These are phyloP conservation scores for Trichophyton mentagrophytes DNA, from an alignment of 2,329 filamentous ascomycete species.

Conservation along the genomic window DNA sequence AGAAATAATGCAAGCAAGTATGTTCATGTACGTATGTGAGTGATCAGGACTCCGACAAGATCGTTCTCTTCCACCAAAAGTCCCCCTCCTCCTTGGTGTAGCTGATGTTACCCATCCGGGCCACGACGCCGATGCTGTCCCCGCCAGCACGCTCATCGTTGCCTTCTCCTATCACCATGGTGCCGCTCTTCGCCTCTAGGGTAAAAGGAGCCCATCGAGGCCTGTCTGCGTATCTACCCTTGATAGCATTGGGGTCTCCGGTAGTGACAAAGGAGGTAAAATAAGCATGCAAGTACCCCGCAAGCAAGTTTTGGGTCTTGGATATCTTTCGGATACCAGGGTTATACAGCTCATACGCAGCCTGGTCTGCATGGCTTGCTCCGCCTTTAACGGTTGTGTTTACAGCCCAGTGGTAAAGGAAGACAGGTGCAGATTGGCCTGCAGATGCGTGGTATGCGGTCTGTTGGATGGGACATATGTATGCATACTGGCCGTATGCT, in stretches of 20 bases:
- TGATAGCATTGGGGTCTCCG: constrained; percentile 34
- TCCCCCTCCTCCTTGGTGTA: constrained; percentile 35
- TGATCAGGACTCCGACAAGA: constrained; percentile 12
- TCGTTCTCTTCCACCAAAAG: constrained; percentile 32
- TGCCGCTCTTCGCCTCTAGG: constrained; percentile 17
- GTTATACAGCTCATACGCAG: constrained; percentile 37
- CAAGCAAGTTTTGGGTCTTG: constrained; percentile 30
- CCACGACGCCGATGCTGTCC: constrained; percentile 23
- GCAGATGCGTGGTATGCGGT: constrained; percentile 31
- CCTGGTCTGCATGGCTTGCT: constrained; percentile 39
- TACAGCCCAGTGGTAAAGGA: constrained; percentile 44
- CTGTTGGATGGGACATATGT: constrained; percentile 37
- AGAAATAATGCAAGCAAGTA: not conserved
- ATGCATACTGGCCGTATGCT: constrained; percentile 39
- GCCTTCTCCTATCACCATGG: constrained; percentile 37
- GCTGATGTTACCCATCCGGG: constrained; percentile 29
- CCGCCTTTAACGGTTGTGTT: constrained; percentile 33
- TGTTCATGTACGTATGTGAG: not conserved
- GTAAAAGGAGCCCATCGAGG: constrained; percentile 29
- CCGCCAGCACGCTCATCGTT: constrained; percentile 40
- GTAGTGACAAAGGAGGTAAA: constrained; percentile 37
- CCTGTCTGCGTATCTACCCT: constrained; percentile 18
- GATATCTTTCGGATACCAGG: constrained; percentile 26
- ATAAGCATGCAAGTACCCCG: constrained; percentile 36
- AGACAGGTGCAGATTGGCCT: constrained; percentile 30